Evolutionary conservation across 257 asterid species (phyloP).

Genomic region (Thymus mandschuricus): DNA sequence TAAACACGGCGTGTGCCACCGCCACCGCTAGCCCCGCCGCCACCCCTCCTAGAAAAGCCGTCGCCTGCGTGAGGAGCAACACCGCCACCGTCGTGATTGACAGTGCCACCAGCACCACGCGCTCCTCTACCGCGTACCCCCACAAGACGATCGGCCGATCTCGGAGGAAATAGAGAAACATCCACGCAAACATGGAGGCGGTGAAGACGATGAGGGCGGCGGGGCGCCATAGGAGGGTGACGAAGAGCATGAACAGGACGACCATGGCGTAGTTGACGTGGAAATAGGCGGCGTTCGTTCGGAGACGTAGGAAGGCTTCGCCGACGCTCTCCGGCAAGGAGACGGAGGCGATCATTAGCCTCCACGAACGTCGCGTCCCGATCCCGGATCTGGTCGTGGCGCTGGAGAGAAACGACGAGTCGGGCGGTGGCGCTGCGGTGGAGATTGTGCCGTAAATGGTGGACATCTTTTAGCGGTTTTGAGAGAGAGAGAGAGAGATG

Average conservation of each 20-base stretch:
- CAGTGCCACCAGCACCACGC: slow-evolving; percentile 34
- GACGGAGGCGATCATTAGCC: slow-evolving; percentile 36
- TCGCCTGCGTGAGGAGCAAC: slow-evolving; percentile 36
- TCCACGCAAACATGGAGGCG: slow-evolving; percentile 36
- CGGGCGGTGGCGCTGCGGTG: slow-evolving; percentile 31
- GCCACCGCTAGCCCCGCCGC: slow-evolving; percentile 30
- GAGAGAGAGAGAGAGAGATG: slow-evolving; percentile 12
- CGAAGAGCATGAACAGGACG: slow-evolving; percentile 38
- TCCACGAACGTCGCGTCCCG: slow-evolving; percentile 52
- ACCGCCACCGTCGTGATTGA: slow-evolving; percentile 39
- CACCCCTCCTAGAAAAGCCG: slow-evolving; percentile 34
- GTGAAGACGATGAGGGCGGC: slow-evolving; percentile 42
- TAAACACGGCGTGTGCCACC: slow-evolving; percentile 40
- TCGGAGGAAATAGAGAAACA: slow-evolving; percentile 48
- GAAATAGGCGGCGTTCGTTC: slow-evolving; percentile 43
- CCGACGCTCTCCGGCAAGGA: slow-evolving; percentile 38
- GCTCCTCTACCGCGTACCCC: slow-evolving; percentile 42
- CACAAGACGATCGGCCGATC: slow-evolving; percentile 36
- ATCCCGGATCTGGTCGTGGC: slow-evolving; percentile 31
- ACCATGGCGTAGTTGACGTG: slow-evolving; percentile 46
- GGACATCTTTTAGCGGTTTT: slow-evolving; percentile 11
- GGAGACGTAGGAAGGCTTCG: slow-evolving; percentile 39
- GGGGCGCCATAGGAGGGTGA: slow-evolving; percentile 45
- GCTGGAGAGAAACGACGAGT: slow-evolving; percentile 17
- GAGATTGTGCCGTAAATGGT: slow-evolving; percentile 43